Evolutionary conservation across 306 rosid species (phyloP), one percentile per base, ranked within the genome.

Genomic region (Inga leiocalycina): DNA sequence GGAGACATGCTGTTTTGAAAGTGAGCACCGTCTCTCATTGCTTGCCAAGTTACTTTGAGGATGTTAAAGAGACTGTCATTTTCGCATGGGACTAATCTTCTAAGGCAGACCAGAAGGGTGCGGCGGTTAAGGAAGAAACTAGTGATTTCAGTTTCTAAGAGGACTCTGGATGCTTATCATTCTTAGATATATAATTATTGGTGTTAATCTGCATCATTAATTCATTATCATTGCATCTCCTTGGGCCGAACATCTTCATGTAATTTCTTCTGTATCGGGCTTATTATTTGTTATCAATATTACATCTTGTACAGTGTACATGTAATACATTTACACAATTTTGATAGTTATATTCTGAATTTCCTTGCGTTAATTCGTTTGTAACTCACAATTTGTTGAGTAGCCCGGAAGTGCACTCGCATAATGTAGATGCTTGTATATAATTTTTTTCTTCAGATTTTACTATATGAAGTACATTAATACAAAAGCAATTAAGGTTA

Each of bases 1-100:
- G 76, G 75, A 68, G 82, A 68, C 56, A n/a, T n/a, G n/a, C 51
- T 49, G 68, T 19, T 39, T 32, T 49, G 7, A 56, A n/a, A 49
- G 51, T n/a, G 30, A 49, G 61, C 76, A 52, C 0, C 51, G 75
- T 37, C 27, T 39, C 39, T 24, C 52, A 11, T 30, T 49, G 71
- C 64, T 73, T 61, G 78, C 34, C 73, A 74, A 73, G 78, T 34
- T 51, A 49, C 66, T 49, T 59, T 8, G 2, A 51, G 17, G 64
- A 74, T 74, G 49, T 54, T 75, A 16, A 44, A 27, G 77, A 46
- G 61, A 46, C 22, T 24, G 62, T 48, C 4, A 17, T 35, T 24
- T 49, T 51, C 51, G 30, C 14, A 34, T 6, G 68, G 67, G 35
- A 52, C 67, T 32, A 3, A 62, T 11, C 65, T 46, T 61, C 81